Conservation (phyloP, 2,329 filamentous ascomycete species). For the Endoconidiophora laricicola region DNA sequence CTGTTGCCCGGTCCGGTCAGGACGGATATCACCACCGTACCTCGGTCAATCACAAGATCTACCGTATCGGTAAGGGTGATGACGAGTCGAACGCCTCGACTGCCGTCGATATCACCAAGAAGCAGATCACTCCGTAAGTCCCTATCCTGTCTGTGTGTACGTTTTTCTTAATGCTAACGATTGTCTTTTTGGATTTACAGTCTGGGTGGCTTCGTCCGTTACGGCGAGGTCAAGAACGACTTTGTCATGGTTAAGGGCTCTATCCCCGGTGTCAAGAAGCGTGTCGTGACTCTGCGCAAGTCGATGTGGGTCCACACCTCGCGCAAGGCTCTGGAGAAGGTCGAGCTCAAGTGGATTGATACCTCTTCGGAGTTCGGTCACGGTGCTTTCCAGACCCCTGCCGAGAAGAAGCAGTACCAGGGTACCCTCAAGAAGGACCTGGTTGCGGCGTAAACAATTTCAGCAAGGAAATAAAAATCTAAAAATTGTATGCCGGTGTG, state of each 20-base stretch:
- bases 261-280: conserved; percentile 97
- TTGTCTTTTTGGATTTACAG: conserved; percentile 33
- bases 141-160: too few species aligned
- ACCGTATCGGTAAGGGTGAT: conserved; percentile 87
- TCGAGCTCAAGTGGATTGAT: conserved; percentile 99
- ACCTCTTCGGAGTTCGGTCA: conserved; percentile 99
- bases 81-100: conserved; percentile 89
- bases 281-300: conserved; percentile 96
- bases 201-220: conserved; percentile 97
- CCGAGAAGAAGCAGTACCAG: conserved; percentile 95
- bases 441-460: conserved; percentile 26
- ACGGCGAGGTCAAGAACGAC: conserved; percentile 99
- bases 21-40: conserved; percentile 99
- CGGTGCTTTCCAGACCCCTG: conserved; percentile 96
- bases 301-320: conserved; percentile 97
- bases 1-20: conserved; percentile 99
- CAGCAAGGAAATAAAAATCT: conserved; percentile 11
- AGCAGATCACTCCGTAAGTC: conserved; percentile 97
- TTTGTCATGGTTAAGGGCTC: conserved; percentile 96
- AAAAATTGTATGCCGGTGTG: conserved; percentile 12
- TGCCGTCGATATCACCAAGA: conserved; percentile 94
- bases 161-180: not conserved
- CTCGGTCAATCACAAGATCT: conserved; percentile 99
- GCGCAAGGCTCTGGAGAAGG: conserved; percentile 92
- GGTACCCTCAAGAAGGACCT: conserved; percentile 99